Conservation (phyloP, 2,329 filamentous ascomycete species). For the Aspergillus felis region DNA sequence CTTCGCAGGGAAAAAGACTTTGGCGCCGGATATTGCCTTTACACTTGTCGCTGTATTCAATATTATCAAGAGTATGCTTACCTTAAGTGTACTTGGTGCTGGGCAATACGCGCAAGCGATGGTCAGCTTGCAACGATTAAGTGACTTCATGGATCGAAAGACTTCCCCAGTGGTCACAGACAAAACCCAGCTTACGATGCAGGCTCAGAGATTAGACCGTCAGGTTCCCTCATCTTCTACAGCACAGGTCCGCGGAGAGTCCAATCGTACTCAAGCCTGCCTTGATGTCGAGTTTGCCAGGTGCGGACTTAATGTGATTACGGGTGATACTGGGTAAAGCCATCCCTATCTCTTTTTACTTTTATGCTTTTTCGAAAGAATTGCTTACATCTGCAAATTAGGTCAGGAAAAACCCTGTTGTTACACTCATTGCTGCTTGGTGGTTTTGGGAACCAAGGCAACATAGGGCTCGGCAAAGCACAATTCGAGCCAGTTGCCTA, state of each 20-base stretch:
- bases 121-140: slow-evolving; percentile 8
- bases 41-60: slow-evolving; percentile 11
- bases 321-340: slow-evolving; percentile 5
- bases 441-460: not conserved
- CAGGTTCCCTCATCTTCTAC: not conserved
- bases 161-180: not conserved
- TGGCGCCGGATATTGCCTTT: slow-evolving; percentile 8
- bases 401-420: slow-evolving; percentile 5
- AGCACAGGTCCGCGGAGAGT: not conserved
- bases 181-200: not conserved
- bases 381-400: not conserved
- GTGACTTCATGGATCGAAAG: slow-evolving; percentile 4
- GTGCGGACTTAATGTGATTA: slow-evolving; percentile 4
- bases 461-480: not conserved
- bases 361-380: not conserved
- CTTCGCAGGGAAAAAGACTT: slow-evolving; percentile 1
- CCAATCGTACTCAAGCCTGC: not conserved
- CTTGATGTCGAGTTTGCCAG: slow-evolving; percentile 1
- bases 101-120: slow-evolving; percentile 12
- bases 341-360: not conserved
- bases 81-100: slow-evolving; percentile 7
- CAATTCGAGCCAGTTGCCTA: slow-evolving; percentile 28
- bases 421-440: slow-evolving; percentile 3
- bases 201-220: not conserved
- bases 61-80: slow-evolving; percentile 12